A percentile compares a stretch with the other conserved stretches of the same genome.
phyloP scores from a whole-genome alignment of 176 grass and related monocot genomes.

The Metroxylon sagu region DNA sequence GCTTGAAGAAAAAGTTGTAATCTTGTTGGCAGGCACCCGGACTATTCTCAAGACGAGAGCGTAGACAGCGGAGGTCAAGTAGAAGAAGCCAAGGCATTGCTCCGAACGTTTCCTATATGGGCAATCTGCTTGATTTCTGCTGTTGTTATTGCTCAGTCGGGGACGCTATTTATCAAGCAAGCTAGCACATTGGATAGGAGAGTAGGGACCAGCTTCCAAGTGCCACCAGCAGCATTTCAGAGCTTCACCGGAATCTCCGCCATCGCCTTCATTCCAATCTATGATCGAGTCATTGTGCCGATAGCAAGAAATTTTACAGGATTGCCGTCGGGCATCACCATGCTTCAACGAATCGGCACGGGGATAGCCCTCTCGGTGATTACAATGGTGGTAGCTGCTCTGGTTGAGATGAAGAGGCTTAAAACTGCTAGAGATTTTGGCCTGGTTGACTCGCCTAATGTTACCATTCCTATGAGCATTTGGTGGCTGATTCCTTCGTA shows the following conservation, averaged over 20 bases:
- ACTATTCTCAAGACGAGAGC: too few species aligned
- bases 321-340: slow-evolving; percentile 40
- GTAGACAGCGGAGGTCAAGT: too few species aligned
- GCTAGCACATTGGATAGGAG: slow-evolving; percentile 58
- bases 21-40: too few species aligned
- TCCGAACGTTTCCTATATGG: slow-evolving; percentile 46
- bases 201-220: slow-evolving; percentile 33
- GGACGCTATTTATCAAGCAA: slow-evolving; percentile 62
- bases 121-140: slow-evolving; percentile 53
- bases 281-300: slow-evolving; percentile 47
- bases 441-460: slow-evolving; percentile 16
- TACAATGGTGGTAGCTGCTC: slow-evolving; percentile 29
- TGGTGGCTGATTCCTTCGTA: slow-evolving; percentile 81
- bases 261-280: slow-evolving; percentile 39
- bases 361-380: slow-evolving; percentile 36
- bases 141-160: slow-evolving; percentile 48
- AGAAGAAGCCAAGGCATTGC: slow-evolving; percentile 37
- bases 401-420: slow-evolving; percentile 44
- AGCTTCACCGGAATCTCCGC: slow-evolving; percentile 43
- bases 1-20: too few species aligned
- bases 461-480: slow-evolving; percentile 46
- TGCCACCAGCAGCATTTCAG: slow-evolving; percentile 51
- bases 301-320: slow-evolving; percentile 26
- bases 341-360: slow-evolving; percentile 52
- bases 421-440: slow-evolving; percentile 34